phyloP scores from a whole-genome alignment of 371 early-diverging fungal species.

The Lichtheimia ramosa region DNA sequence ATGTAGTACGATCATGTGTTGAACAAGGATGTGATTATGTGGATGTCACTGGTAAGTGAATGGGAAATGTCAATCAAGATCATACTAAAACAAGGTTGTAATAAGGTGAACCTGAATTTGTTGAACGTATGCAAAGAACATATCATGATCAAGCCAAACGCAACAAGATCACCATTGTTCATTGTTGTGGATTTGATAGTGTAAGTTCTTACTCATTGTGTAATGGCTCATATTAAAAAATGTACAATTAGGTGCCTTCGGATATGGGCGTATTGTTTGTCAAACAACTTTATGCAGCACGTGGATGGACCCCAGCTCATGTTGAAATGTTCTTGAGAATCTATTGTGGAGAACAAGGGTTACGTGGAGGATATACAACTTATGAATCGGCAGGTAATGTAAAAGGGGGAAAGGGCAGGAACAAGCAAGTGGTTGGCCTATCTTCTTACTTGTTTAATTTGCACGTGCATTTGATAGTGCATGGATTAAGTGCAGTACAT shows the following conservation, averaged over 20 bases:
- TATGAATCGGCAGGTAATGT: slow-evolving; percentile 57
- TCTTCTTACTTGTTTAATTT: too few species aligned
- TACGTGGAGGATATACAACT: slow-evolving; percentile 58
- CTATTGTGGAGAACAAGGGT: slow-evolving; percentile 51
- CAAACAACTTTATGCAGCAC: slow-evolving; percentile 44
- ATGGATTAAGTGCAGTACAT: slow-evolving; percentile 57
- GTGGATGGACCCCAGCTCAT: slow-evolving; percentile 48
- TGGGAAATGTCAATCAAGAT: neutral
- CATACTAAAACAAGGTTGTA: slow-evolving; percentile 19
- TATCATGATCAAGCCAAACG: slow-evolving; percentile 74
- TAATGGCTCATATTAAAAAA: neutral
- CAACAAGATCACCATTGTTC: slow-evolving; percentile 71
- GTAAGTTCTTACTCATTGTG: slow-evolving; percentile 57
- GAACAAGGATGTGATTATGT: slow-evolving; percentile 80
- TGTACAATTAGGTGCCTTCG: slow-evolving; percentile 45
- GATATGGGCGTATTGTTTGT: slow-evolving; percentile 64
- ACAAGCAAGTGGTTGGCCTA: too few species aligned
- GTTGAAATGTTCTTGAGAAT: slow-evolving; percentile 67
- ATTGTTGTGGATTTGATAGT: slow-evolving; percentile 90
- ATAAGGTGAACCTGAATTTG: slow-evolving; percentile 73
- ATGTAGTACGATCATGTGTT: slow-evolving; percentile 85
- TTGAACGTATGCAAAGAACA: slow-evolving; percentile 68
- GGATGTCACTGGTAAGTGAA: slow-evolving; percentile 68
- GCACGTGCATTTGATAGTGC: slow-evolving; percentile 23
- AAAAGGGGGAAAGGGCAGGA: neutral